Base-by-base conservation (phyloP, 306 rosid genomes). In the Cicer bijugum region DNA sequence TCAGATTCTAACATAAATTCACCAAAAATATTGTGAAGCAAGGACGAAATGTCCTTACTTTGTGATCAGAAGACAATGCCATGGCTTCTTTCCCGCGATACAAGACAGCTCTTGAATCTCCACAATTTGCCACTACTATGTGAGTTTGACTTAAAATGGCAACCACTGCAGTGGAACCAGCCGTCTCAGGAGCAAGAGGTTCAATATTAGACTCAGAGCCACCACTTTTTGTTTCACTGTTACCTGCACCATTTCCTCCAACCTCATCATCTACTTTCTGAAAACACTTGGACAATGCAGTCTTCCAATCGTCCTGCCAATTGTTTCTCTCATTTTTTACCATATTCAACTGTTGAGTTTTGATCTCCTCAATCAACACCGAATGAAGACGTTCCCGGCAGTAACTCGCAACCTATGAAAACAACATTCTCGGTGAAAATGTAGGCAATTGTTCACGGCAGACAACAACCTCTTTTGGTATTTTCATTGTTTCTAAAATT, bases 51-150 rank as follows among this genome's bases (percentile, higher is more conserved):
- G 35, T 72, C 56, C 84, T 67, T 88, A 89, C 97, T 82, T 89
- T 91, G 86, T 91, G 97, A 66, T 91, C 97, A 75, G 74, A 67
- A 78, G 97, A 91, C 86, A 91, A 72, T 0, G 96, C 87, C 28
- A 91, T 12, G 48, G 89, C 83, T 28, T 65, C 82, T 86, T 86
- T 91, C 76, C 97, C 93, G 11, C 96, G 88, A 45, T 68, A 91
- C 86, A 91, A 75, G 47, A 91, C 93, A 15, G 96, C 91, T 61
- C 97, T 83, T 11, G 97, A 91, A 79, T 91, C 97, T 47, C 97
- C 97, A 79, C 89, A 89, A 61, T 91, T 91, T 45, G 93, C 89
- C 46, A 89, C 86, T 62, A 88, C 72, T 57, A 91, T 85, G 80
- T 84, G 86, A 4, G 81, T 82, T 75, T 84, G 85, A 81, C 85